Percentiles rank a stretch among this genome's conserved stretches.
Evolutionary conservation across 106 monocot species (phyloP).

Genomic region (Dendrobium officinale): DNA sequence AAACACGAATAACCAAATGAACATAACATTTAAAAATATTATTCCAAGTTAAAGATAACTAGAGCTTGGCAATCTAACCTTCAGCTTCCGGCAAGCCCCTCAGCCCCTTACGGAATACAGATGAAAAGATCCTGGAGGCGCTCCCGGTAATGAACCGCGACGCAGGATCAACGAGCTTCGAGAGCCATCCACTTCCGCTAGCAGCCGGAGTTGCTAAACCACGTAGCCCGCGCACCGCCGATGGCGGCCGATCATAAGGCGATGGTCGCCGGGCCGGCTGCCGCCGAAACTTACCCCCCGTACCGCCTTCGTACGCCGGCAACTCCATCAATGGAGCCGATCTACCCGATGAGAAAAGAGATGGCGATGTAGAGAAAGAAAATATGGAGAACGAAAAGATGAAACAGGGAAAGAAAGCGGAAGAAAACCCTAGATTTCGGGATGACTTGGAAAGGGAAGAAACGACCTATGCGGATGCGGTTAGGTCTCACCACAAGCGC

Average conservation of each 20-base stretch:
- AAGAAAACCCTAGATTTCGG: no score
- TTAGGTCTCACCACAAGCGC: no score
- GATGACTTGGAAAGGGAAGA: no score
- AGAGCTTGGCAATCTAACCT: background rate
- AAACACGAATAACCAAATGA: background rate
- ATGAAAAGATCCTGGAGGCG: conserved; percentile 57
- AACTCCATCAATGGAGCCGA: conserved; percentile 18
- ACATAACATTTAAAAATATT: background rate
- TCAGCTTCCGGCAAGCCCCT: conserved; percentile 14
- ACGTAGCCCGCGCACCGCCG: conserved; percentile 10
- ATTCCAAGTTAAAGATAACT: background rate
- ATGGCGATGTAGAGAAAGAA: background rate
- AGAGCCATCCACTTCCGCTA: conserved; percentile 49
- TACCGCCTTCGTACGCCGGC: conserved; percentile 29
- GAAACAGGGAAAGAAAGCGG: background rate
- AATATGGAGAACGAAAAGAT: background rate
- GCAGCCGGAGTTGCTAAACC: background rate
- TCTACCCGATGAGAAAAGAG: background rate
- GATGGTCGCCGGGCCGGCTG: conserved; percentile 32
- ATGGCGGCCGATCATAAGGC: conserved; percentile 52
- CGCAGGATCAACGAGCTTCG: conserved; percentile 74
- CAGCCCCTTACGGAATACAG: conserved; percentile 51
- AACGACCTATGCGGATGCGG: no score
- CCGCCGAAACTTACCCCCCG: conserved; percentile 55
- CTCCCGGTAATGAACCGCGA: conserved; percentile 47